Conservation (phyloP, 1,139 yeast species). For the Barnettozyma hawaiiensis region DNA sequence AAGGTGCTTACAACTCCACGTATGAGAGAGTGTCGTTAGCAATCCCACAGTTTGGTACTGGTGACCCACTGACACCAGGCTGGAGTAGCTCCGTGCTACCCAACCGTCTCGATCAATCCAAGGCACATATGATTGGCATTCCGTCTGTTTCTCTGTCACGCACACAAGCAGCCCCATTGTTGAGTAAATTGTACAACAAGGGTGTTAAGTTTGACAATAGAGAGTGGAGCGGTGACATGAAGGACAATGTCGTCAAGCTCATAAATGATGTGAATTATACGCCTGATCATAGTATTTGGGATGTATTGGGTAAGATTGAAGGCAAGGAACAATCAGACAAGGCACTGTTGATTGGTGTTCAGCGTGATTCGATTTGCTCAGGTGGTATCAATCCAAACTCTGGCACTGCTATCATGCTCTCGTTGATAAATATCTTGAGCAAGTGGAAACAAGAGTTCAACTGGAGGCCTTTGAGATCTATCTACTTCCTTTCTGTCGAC, state of each 20-base stretch:
- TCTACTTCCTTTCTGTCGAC: conserved; percentile 83
- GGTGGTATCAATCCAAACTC: conserved; percentile 74
- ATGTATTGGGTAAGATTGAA: conserved; percentile 67
- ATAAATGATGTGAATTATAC: conserved; percentile 45
- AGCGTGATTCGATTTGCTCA: conserved; percentile 70
- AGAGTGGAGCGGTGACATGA: conserved; percentile 30
- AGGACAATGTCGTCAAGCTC: conserved; percentile 32
- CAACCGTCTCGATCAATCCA: conserved; percentile 35
- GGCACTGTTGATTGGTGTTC: conserved; percentile 77
- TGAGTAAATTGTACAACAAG: conserved; percentile 40
- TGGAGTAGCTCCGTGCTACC: conserved; percentile 46
- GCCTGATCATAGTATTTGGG: conserved; percentile 69
- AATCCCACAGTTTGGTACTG: conserved; percentile 59
- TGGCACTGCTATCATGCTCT: conserved; percentile 70
- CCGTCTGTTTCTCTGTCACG: conserved; percentile 76
- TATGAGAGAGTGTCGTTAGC: conserved; percentile 66
- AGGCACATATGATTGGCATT: conserved; percentile 53
- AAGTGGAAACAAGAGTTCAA: conserved; percentile 55
- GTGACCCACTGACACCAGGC: conserved; percentile 78
- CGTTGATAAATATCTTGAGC: conserved; percentile 67
- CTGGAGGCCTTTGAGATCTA: conserved; percentile 82
- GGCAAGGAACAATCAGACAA: conserved; percentile 78
- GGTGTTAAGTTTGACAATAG: conserved; percentile 42
- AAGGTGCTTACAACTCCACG: conserved; percentile 31
- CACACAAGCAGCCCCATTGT: conserved; percentile 54